These are phyloP conservation scores for Cenchrus purpureus DNA, from an alignment of 176 grass and related monocot species.

Conservation along the genomic window DNA sequence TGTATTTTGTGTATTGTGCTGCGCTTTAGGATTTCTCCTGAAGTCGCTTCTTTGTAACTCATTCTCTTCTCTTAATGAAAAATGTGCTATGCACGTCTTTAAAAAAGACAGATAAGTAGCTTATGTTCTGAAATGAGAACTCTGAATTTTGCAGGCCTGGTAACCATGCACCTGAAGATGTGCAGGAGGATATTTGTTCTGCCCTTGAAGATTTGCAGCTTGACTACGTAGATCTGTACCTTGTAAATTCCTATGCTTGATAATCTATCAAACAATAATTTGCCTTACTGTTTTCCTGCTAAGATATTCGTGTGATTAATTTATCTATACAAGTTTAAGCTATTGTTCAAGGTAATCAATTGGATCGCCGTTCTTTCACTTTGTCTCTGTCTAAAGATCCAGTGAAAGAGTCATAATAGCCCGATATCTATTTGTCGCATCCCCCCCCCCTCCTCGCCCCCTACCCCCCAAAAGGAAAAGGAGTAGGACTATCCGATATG, in stretches of 20 bases:
- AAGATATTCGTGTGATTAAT: neutral
- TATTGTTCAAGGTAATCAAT: neutral
- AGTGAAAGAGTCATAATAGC: neutral
- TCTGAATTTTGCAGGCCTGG: slow-evolving; percentile 32
- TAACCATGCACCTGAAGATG: slow-evolving; percentile 51
- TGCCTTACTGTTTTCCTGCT: neutral
- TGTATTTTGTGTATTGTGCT: no score
- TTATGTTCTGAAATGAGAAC: neutral
- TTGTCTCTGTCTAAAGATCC: neutral
- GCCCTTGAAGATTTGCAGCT: slow-evolving; percentile 47
- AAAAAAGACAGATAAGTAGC: neutral
- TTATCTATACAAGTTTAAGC: neutral
- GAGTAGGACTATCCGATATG: neutral
- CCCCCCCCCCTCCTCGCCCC: no score
- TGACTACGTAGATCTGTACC: slow-evolving; percentile 45
- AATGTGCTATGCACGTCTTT: no score
- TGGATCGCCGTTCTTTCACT: neutral
- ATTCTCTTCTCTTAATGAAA: no score
- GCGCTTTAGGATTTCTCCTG: no score
- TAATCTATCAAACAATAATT: neutral
- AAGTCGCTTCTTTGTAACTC: no score
- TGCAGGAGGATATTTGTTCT: neutral
- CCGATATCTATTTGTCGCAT: neutral
- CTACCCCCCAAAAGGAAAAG: no score
- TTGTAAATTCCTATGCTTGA: slow-evolving; percentile 32